A percentile compares a stretch with the other conserved stretches of the same genome.
Conservation (phyloP, 495 filamentous ascomycete genomes). For the Rhypophila decipiens region DNA sequence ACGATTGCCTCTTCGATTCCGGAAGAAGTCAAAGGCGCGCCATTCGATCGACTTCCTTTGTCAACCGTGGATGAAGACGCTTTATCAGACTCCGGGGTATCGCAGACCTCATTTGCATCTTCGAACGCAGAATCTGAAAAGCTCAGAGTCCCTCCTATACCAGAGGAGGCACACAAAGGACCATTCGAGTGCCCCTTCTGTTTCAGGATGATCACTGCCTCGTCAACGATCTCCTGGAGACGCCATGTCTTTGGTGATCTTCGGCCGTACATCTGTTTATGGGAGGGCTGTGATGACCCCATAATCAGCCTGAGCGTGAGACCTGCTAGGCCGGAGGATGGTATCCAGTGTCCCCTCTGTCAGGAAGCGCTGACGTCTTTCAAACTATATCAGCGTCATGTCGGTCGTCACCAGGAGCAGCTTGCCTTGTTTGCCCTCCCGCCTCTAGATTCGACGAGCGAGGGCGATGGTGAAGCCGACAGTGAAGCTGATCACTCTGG, state of each 20-base stretch:
- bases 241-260: conserved; percentile 26
- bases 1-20: conserved; percentile 17
- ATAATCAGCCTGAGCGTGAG: conserved; percentile 1
- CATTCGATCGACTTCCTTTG: neutral
- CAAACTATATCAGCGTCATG: conserved; percentile 27
- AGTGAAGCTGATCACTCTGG: no score
- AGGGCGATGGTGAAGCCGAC: no score
- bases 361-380: neutral
- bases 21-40: neutral
- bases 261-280: conserved; percentile 25
- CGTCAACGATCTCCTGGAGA: conserved; percentile 25
- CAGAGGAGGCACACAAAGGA: conserved; percentile 5
- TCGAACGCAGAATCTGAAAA: conserved; percentile 1
- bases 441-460: conserved; percentile 8
- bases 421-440: conserved; percentile 35
- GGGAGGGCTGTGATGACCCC: neutral
- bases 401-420: conserved; percentile 33
- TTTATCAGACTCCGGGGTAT: conserved; percentile 12
- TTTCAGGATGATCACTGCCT: conserved; percentile 21
- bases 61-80: conserved; percentile 12
- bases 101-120: conserved; percentile 13
- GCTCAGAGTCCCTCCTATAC: conserved; percentile 13
- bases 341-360: neutral
- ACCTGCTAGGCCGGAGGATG: neutral
- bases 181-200: conserved; percentile 34